Evolutionary conservation across 768 basidiomycete species (phyloP).

Genomic region (Leccinum incarnatum): DNA sequence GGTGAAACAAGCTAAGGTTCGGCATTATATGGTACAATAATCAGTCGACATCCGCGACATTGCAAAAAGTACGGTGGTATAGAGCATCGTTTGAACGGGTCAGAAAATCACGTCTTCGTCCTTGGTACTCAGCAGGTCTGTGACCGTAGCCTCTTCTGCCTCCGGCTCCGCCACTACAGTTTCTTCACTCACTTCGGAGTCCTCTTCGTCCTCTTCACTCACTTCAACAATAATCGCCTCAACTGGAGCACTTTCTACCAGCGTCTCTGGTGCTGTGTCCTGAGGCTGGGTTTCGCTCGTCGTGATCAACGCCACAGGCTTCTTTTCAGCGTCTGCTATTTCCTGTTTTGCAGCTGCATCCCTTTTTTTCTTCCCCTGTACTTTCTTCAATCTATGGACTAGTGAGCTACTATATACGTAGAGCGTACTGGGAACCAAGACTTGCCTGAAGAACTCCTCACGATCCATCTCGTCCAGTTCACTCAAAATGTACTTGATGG

Average conservation of each 20-base stretch:
- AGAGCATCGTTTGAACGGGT: constrained; percentile 12
- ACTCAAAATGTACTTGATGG: constrained; percentile 96
- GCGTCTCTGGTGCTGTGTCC: not conserved
- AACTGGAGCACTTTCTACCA: no score
- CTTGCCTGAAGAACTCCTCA: constrained; percentile 87
- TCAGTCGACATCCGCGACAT: not conserved
- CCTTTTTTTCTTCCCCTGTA: constrained; percentile 96
- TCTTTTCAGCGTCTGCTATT: constrained; percentile 4
- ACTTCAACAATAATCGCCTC: not conserved
- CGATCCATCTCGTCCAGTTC: constrained; percentile 99
- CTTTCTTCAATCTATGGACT: constrained; percentile 79
- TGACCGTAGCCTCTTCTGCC: constrained; percentile 34
- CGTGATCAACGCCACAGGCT: constrained; percentile 4
- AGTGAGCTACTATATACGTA: constrained; percentile 1
- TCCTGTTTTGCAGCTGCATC: constrained; percentile 43
- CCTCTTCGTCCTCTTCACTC: constrained; percentile 25
- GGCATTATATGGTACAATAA: constrained; percentile 14
- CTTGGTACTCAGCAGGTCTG: constrained; percentile 77
- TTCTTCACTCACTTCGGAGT: constrained; percentile 25
- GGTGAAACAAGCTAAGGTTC: constrained; percentile 8
- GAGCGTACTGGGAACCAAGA: not conserved
- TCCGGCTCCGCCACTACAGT: constrained; percentile 12
- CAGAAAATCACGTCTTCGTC: constrained; percentile 95
- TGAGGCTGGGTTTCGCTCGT: constrained; percentile 4
- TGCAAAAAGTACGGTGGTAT: constrained; percentile 16